These are phyloP conservation scores for Drechslerella coelobrocha DNA, from an alignment of 2,329 filamentous ascomycete species.

Conservation along the genomic window DNA sequence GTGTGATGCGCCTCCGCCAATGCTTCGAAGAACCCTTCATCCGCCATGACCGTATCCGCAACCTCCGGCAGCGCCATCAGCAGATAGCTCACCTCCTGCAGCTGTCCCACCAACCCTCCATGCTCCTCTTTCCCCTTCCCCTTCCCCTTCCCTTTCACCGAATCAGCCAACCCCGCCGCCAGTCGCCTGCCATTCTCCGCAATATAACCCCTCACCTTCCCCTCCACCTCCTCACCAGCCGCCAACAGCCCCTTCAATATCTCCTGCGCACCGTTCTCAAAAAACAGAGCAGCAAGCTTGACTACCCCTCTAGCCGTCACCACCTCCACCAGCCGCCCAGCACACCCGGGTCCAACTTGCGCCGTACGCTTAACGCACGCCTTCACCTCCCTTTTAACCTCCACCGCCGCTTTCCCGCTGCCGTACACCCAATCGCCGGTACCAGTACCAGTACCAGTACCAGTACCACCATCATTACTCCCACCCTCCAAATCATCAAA, in stretches of 20 bases:
- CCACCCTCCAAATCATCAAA: not conserved
- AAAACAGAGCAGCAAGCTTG: constrained; percentile 39
- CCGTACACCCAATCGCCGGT: constrained; percentile 40
- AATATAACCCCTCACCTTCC: constrained; percentile 2
- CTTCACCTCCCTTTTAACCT: constrained; percentile 18
- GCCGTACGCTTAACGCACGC: constrained; percentile 19
- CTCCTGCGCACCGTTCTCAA: constrained; percentile 18
- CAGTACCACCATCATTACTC: too few species aligned
- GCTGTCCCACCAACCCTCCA: not conserved
- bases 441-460: too few species aligned
- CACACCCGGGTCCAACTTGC: too few species aligned
- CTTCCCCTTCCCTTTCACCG: not conserved
- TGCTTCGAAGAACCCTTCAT: constrained; percentile 21
- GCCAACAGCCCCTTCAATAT: constrained; percentile 14
- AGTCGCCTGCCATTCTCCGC: not conserved
- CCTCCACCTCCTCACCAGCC: not conserved
- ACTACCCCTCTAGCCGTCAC: constrained; percentile 1
- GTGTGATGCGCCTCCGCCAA: constrained; percentile 12
- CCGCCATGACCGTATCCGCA: constrained; percentile 12
- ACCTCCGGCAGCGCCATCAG: constrained; percentile 35
- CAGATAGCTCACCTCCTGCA: constrained; percentile 36
- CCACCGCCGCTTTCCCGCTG: not conserved
- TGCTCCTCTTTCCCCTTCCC: not conserved
- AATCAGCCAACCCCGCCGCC: not conserved
- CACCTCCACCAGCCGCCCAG: not conserved